These are phyloP conservation scores for Fusarium bulbicola DNA, from an alignment of 2,329 filamentous ascomycete species.

Conservation along the genomic window DNA sequence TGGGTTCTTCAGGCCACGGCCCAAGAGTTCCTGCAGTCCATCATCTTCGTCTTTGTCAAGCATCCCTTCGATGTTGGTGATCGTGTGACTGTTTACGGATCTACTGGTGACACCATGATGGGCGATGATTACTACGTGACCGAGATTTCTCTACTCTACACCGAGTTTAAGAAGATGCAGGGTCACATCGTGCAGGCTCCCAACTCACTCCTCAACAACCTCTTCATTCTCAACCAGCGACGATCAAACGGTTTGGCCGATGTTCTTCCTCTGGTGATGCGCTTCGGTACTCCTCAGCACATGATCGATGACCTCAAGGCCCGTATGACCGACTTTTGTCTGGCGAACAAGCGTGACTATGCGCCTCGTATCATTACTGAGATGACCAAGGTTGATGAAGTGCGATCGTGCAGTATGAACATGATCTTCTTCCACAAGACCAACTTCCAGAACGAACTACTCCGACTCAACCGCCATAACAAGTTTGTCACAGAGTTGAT, in stretches of 20 bases:
- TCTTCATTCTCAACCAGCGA: conserved; percentile 95
- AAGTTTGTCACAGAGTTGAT: conserved; percentile 94
- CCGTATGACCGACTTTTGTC: conserved; percentile 84
- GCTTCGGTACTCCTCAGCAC: conserved; percentile 85
- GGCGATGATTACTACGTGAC: conserved; percentile 98
- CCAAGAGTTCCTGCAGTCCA: conserved; percentile 92
- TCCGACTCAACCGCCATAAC: conserved; percentile 90
- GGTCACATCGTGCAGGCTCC: conserved; percentile 95
- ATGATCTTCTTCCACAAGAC: conserved; percentile 98
- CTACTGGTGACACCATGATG: conserved; percentile 77
- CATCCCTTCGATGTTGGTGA: conserved; percentile 98
- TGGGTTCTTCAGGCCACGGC: conserved; percentile 95
- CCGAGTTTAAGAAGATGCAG: conserved; percentile 99
- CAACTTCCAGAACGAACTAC: conserved; percentile 93
- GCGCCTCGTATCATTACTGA: conserved; percentile 88
- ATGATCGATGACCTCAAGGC: conserved; percentile 85
- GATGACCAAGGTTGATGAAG: conserved; percentile 80
- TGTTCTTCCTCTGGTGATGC: conserved; percentile 83
- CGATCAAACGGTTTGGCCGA: conserved; percentile 90
- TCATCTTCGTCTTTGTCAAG: conserved; percentile 96
- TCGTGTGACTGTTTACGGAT: conserved; percentile 90
- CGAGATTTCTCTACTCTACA: conserved; percentile 91
- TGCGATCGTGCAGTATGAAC: conserved; percentile 87
- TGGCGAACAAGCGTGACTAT: conserved; percentile 87
- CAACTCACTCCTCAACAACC: conserved; percentile 89